Conservation (phyloP, 2,329 filamentous ascomycete species). For the Penicillium concentricum region DNA sequence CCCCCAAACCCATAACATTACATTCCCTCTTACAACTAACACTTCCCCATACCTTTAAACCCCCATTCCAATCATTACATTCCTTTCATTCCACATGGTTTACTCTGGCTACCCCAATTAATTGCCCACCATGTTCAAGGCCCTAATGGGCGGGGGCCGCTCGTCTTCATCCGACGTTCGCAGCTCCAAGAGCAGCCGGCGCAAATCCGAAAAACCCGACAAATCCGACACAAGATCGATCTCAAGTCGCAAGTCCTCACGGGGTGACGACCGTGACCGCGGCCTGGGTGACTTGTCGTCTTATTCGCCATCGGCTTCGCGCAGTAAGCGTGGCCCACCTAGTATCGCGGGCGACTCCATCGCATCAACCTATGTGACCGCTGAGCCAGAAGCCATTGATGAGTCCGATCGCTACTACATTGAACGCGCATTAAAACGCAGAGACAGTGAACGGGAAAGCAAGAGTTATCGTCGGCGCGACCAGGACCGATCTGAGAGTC, state of each 20-base stretch:
- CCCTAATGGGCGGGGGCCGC: conserved; percentile 37
- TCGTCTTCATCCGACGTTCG: conserved; percentile 33
- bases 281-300: conserved; percentile 36
- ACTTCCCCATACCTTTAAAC: conserved; percentile 3
- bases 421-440: conserved; percentile 30
- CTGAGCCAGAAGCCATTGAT: conserved; percentile 32
- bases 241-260: conserved; percentile 41
- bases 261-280: conserved; percentile 49
- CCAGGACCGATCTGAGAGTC: conserved; percentile 29
- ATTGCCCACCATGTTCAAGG: conserved; percentile 41
- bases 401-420: conserved; percentile 30
- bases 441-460: conserved; percentile 28
- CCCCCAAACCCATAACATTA: conserved; percentile 27
- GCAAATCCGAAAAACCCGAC: conserved; percentile 24
- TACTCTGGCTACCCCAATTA: conserved; percentile 25
- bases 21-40: conserved; percentile 6
- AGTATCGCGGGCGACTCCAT: conserved; percentile 33
- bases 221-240: conserved; percentile 34
- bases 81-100: conserved; percentile 30
- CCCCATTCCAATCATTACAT: conserved; percentile 9
- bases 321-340: conserved; percentile 27
- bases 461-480: conserved; percentile 24
- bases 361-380: conserved; percentile 42
- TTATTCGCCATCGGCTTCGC: conserved; percentile 26
- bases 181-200: conserved; percentile 35